phyloP scores from a whole-genome alignment of 2,329 filamentous ascomycete species.

The Bretziella fagacearum region DNA sequence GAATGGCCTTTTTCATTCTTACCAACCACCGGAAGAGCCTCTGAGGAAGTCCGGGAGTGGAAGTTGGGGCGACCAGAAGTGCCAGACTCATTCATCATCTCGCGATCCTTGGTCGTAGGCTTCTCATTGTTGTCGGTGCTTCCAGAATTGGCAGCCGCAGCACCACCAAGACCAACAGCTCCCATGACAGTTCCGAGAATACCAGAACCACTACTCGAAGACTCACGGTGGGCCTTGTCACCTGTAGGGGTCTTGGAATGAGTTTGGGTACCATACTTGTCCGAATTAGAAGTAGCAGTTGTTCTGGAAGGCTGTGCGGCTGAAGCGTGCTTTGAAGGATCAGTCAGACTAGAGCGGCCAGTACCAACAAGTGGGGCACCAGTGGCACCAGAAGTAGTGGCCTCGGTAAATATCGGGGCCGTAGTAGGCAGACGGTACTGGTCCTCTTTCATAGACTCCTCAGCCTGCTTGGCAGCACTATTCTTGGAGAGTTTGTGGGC shows the following conservation, averaged over 20 bases:
- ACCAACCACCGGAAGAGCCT: not conserved
- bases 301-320: not conserved
- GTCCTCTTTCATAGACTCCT: not conserved
- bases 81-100: no score
- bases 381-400: not conserved
- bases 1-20: not conserved
- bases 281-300: not conserved
- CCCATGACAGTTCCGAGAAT: conserved; percentile 5
- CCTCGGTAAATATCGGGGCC: not conserved
- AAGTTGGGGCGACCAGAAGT: not conserved
- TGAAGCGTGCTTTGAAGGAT: not conserved
- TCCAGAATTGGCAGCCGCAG: conserved; percentile 7
- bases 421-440: not conserved
- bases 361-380: not conserved
- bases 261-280: conserved; percentile 3
- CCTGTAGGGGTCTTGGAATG: conserved; percentile 1
- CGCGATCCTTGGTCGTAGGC: not conserved
- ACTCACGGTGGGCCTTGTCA: not conserved
- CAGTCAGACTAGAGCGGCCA: not conserved
- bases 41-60: not conserved
- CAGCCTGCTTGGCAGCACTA: not conserved
- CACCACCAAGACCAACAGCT: conserved; percentile 10
- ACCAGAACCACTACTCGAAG: not conserved
- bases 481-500: not conserved
- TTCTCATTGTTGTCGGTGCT: conserved; percentile 1